Evolutionary conservation across 2,329 filamentous ascomycete species (phyloP), one percentile per base, ranked within the genome.

Genomic region (Monosporascus sp.): DNA sequence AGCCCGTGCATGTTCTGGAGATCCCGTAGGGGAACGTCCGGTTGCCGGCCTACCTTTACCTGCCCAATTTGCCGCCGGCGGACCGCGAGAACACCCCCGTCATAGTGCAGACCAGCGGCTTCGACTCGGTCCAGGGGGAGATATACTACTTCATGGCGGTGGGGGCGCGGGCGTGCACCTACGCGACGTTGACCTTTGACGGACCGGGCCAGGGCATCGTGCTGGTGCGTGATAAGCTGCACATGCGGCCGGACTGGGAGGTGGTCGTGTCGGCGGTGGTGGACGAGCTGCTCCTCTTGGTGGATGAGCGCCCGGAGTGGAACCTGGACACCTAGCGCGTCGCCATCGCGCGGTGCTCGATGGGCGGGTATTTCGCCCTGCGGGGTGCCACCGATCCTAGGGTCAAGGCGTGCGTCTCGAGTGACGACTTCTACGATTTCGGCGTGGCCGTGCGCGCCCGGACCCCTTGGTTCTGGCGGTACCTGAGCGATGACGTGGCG

Each of bases 301-400:
- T 61, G 0, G 37, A 24, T 1, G 17, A 49, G 14, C 44, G 61
- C 6, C 58, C 63, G 0, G 60, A 68, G 0, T 49, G 61, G 0
- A 55, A 69, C 1, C 63, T 78, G 0, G 74, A 78, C 50, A 41
- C 70, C 0, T 58, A 63, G 1, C 59, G 62, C 8, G 62, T 78
- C 17, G 70, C 70, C 0, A 52, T 76, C 19, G 51, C 60, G 1
- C 75, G 76, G 0, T 65, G 68, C 0, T 70, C 70, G 2, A 64
- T 77, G 57, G 76, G 77, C 2, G 78, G 70, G 1, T 79, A 78
- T 56, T 73, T 70, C 48, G 73, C 76, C 1, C 65, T 79, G 7
- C 71, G 78, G 0, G 72, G 61, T 1, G 72, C 71, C 0, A 58
- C 62, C 0, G 75, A 78, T 58, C 53, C 66, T 0, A 70, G 76